Percentiles rank a stretch among this genome's conserved stretches.
Conservation (phyloP, 441 rosid species). For the Rhodomyrtus psidioides region DNA sequence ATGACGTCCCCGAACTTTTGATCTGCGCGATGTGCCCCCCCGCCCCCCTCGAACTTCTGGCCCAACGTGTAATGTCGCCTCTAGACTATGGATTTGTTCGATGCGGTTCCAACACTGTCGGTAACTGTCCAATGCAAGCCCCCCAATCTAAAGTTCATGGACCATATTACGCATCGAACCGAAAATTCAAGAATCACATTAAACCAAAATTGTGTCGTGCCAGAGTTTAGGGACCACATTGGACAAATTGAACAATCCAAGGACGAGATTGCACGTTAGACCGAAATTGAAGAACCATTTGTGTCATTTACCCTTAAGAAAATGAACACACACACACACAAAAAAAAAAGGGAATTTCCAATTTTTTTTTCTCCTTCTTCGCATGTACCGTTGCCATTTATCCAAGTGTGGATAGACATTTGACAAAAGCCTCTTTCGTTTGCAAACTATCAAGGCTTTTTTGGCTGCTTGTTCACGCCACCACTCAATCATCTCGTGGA, state of each 20-base stretch:
- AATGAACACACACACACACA: too few relatives aligned
- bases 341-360: too few relatives aligned
- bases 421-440: neutral
- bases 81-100: neutral
- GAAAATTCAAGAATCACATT: fast-evolving
- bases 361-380: too few relatives aligned
- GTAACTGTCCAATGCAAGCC: neutral
- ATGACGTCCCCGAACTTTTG: too few relatives aligned
- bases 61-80: fast-evolving
- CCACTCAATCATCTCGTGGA: neutral
- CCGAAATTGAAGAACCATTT: too few relatives aligned
- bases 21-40: too few relatives aligned
- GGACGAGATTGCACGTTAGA: fast-evolving
- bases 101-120: fast-evolving
- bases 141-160: fast-evolving
- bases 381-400: too few relatives aligned
- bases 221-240: fast-evolving
- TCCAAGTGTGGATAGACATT: neutral
- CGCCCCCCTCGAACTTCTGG: too few relatives aligned
- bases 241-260: fast-evolving
- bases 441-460: neutral
- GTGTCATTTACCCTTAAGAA: neutral
- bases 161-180: fast-evolving
- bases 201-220: too few relatives aligned
- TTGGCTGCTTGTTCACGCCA: neutral